A percentile compares a stretch with the other conserved stretches of the same genome.
Evolutionary conservation across 768 basidiomycete species (phyloP).

Genomic region (Strobilomyces confusus): DNA sequence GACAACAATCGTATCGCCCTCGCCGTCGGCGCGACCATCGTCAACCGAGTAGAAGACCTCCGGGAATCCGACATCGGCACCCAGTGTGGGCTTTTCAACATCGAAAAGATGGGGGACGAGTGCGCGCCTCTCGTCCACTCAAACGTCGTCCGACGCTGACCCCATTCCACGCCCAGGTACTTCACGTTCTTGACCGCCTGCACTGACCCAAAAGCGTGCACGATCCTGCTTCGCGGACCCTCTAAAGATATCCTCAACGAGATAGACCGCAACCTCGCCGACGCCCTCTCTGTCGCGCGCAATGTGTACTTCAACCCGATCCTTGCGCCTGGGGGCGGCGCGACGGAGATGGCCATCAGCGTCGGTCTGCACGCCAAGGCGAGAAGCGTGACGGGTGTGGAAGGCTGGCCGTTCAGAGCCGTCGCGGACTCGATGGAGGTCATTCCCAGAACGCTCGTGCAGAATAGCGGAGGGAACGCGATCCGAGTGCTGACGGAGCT

Average conservation of each 20-base stretch:
- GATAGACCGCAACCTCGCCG: constrained; percentile 95
- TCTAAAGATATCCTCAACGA: constrained; percentile 98
- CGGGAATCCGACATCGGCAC: constrained; percentile 91
- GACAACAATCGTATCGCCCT: constrained; percentile 99
- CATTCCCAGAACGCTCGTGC: constrained; percentile 90
- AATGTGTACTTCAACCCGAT: constrained; percentile 95
- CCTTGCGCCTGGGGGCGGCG: constrained; percentile 94
- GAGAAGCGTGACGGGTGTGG: constrained; percentile 77
- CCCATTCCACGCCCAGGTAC: constrained; percentile 50
- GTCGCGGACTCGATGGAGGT: constrained; percentile 97
- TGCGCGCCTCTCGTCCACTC: constrained; percentile 19
- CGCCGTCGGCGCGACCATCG: constrained; percentile 92
- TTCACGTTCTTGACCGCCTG: constrained; percentile 98
- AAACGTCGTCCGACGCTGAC: neutral
- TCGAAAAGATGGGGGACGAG: constrained; percentile 98
- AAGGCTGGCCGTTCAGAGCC: constrained; percentile 87
- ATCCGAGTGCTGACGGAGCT: constrained; percentile 92
- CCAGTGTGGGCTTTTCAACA: constrained; percentile 90
- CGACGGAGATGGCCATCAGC: constrained; percentile 96
- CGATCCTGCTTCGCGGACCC: constrained; percentile 94
- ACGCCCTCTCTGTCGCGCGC: constrained; percentile 95
- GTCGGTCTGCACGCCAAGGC: constrained; percentile 83
- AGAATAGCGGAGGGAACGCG: constrained; percentile 94
- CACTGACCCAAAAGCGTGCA: constrained; percentile 89
- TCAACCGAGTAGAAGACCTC: constrained; percentile 93